Base-by-base conservation (phyloP, 495 filamentous ascomycete species). In the Lophium mytilinum region DNA sequence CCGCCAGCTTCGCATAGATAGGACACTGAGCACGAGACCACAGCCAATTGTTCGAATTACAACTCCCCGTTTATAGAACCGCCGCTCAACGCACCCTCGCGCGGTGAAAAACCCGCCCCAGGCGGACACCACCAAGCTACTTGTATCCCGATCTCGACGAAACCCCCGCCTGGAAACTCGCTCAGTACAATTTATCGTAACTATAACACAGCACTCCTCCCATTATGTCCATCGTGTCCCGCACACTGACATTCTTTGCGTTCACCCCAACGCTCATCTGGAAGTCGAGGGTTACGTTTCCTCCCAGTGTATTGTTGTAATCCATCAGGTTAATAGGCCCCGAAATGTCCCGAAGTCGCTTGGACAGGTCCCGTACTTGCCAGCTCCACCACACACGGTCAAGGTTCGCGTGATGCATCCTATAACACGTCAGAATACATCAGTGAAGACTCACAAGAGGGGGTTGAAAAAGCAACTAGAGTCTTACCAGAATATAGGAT, bases 331-430 rank as follows among this genome's bases (percentile, higher is more conserved):
- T 34, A 12, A 51, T 15, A 5, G 3, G 49, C 15, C 49, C 49
- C 9, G 19, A 14, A 34, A 51, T 51, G 15, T 35, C 35, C 19
- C 10, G 9, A 11, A 51, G 30, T 15, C 49, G 15, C 14, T 17
- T 51, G 9, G 19, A 14, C n/a, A 19, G 49, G 10, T 86, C 75
- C 46, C 79, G 62, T 37, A 71, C 21, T 30, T 54, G 52, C 52
- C 52, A 54, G 3, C n/a, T 43, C 52, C 36, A 54, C 36, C 39
- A 54, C 9, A 45, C 36, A n/a, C 34, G 52, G 21, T 54, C 52
- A 14, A 54, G 19, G 21, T 47, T 47, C n/a, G 43, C 43, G 43
- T 45, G 21, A 17, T 40, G 21, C 18, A 18, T 17, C 14, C 11
- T 18, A 47, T 5, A 47, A 47, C 3, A 6, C 6, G 24, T 6